Conservation (phyloP, 169 alveolate species). For the Neospora caninum region DNA sequence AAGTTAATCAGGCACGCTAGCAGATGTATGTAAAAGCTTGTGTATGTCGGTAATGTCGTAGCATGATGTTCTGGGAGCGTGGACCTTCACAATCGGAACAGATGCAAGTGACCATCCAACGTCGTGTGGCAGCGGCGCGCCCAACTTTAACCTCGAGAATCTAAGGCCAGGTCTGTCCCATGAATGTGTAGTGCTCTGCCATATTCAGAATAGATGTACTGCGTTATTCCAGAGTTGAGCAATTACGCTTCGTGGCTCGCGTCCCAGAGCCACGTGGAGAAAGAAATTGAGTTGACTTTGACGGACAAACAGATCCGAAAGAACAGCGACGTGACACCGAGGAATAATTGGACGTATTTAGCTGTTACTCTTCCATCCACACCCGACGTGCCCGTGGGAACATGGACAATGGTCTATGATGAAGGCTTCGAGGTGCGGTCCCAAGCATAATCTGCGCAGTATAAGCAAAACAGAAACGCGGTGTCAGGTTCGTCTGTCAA, state of each 20-base stretch:
- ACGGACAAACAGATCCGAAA: neutral
- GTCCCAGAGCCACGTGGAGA: neutral
- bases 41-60: neutral
- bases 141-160: conserved; percentile 63
- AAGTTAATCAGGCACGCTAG: neutral
- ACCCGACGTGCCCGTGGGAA: conserved; percentile 52
- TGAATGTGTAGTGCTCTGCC: neutral
- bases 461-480: neutral
- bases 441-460: neutral
- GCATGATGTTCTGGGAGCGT: conserved; percentile 58
- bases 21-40: neutral
- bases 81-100: conserved; percentile 47
- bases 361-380: conserved; percentile 58
- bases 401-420: conserved; percentile 86
- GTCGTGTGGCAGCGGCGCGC: conserved; percentile 69
- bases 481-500: conserved; percentile 37
- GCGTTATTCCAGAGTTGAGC: neutral
- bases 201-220: neutral
- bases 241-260: conserved; percentile 47
- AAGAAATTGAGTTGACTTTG: neutral
- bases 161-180: conserved; percentile 50
- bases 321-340: neutral
- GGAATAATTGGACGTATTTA: conserved; percentile 51
- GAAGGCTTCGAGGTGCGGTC: conserved; percentile 81
- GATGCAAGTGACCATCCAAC: conserved; percentile 48